Evolutionary conservation across 1,284 basidiomycete species (phyloP), one percentile per base, ranked within the genome.

Genomic region (Leccinum angustisporum): DNA sequence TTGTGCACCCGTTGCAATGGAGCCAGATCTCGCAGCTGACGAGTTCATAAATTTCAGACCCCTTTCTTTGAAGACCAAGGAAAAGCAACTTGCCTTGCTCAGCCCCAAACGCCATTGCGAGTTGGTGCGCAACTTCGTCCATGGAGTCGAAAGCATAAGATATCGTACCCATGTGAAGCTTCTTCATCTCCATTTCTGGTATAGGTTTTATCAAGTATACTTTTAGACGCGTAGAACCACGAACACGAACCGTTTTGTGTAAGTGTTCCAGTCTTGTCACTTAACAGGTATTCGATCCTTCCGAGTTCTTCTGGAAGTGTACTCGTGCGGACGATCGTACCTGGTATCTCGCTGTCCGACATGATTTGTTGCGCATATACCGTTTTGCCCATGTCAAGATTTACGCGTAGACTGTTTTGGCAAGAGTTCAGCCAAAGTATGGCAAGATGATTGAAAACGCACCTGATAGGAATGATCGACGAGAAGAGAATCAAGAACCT

Each of bases 341-440:
- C 87, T 1, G 94, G 94, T 66, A 99, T 99, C 76, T 98, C 95
- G 50, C 72, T 72, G 76, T 99, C 97, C 63, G 85, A 88, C 88
- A 96, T 95, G 63, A 99, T 99, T 69, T 97, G 93, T 54, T 92
- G 88, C 0, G 95, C 94, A 70, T 99, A 99, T 50, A 98, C 93
- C 0, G 96, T 98, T 80, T 99, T 99, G 63, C 97, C 97, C 96
- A 99, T 98, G 75, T 99, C 97, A 56, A 99, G 83, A 70, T 99
- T 99, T 63, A 99, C 97, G 30, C 97, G 92, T 58, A 99, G 80
- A 82, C 95, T 98, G 62, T 58, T 11, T 11, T 21, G 3, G 1
- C 6, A 61, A 31, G 59, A 67, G n/a, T 7, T 31, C n/a, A 51
- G 52, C 21, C 14, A 48, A 58, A 40, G 51, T 50, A 21, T 43